phyloP scores from a whole-genome alignment of 805 yeast genomes.

The Starmerella gropengiesseri region DNA sequence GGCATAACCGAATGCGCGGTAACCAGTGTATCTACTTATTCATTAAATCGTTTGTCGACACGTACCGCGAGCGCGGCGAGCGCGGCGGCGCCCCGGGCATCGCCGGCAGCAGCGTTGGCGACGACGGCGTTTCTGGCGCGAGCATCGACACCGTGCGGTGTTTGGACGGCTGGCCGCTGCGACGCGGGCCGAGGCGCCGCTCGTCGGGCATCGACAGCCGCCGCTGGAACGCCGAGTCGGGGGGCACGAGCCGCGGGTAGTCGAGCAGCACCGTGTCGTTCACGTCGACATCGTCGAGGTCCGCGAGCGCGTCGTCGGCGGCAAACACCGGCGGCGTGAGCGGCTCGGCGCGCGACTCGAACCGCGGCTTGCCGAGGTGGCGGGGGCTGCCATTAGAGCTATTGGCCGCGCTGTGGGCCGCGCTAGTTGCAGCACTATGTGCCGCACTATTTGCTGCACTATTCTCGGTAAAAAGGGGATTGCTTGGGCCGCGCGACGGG shows the following conservation, averaged over 20 bases:
- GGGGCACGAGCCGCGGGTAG: neutral
- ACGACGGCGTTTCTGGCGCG: slow-evolving; percentile 6
- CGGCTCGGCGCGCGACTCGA: too few species aligned
- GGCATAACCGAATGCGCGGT: neutral
- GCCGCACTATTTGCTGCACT: too few species aligned
- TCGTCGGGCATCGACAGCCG: slow-evolving; percentile 16
- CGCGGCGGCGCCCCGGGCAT: neutral
- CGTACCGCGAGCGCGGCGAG: slow-evolving; percentile 7
- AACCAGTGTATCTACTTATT: neutral
- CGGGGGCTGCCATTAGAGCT: too few species aligned
- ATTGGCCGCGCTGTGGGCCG: too few species aligned
- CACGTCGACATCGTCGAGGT: slow-evolving; percentile 1
- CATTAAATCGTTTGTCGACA: slow-evolving; percentile 17
- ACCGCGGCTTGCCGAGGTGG: too few species aligned
- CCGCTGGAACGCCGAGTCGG: slow-evolving; percentile 3
- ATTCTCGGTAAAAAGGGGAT: too few species aligned
- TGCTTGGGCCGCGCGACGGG: too few species aligned
- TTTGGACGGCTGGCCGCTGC: slow-evolving; percentile 7
- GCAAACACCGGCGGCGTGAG: slow-evolving; percentile 10
- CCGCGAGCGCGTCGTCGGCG: slow-evolving; percentile 9
- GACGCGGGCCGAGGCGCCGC: neutral
- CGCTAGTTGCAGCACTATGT: too few species aligned
- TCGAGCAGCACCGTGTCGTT: neutral
- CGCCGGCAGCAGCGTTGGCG: neutral
- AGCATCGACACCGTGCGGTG: slow-evolving; percentile 21